Evolutionary conservation across 1,139 yeast genomes (phyloP), one percentile per base, ranked within the genome.

Genomic region (Kazachstania sp.): DNA sequence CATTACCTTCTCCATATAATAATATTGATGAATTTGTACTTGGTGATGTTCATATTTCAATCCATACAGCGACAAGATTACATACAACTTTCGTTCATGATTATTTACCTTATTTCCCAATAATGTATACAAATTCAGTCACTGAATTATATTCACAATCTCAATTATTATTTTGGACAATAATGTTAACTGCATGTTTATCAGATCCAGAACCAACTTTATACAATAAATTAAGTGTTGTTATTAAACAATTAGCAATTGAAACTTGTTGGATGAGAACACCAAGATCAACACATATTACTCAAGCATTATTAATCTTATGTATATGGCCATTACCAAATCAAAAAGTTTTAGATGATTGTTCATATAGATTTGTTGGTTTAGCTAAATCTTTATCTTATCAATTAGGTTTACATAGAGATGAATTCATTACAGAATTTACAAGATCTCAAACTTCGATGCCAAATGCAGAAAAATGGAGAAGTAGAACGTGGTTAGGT

Each of bases 261-360:
- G 95, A 86, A 60, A 86, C 95, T 0, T 87, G 96, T 66, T 87
- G 96, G 95, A 81, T 87, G 46, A 73, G 90, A 51, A 88, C 97
- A 0, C 96, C 97, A 2, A 73, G 97, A 59, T 86, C 95, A 4
- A 86, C 97, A 0, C 96, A 88, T 62, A 90, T 88, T 34, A 87
- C 90, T 11, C 97, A 90, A 63, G 95, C 96, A 0, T 70, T 90
- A 41, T 69, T 88, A 29, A 83, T 90, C 36, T 71, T 90, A 37
- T 81, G 94, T 18, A 79, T 81, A 32, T 90, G 97, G 97, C 97
- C 97, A 0, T 68, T 90, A 41, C 97, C 97, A 0, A 88, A 88
- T 60, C 94, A 86, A 63, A 90, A 88, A 59, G 95, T 90, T 9
- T 72, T 90, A 51, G 97, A 90, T 67, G 97, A 90, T 62, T 83